A percentile compares a stretch with the other conserved stretches of the same genome.
phyloP scores from a whole-genome alignment of 1,139 yeast species.

The Geotrichum europaeum region DNA sequence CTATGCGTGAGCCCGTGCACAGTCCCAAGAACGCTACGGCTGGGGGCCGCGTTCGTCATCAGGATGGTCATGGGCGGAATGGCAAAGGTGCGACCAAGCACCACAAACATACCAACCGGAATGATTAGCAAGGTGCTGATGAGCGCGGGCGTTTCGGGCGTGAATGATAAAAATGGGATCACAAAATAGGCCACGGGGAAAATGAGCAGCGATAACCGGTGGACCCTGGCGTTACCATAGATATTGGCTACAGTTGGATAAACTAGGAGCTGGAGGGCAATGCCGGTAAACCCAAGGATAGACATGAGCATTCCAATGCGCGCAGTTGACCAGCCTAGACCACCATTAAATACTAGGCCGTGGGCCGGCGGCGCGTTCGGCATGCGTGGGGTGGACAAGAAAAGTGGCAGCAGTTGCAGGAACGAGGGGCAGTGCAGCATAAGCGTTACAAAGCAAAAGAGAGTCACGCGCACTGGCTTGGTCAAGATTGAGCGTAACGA shows the following conservation, averaged over 20 bases:
- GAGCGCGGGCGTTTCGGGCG: constrained; percentile 39
- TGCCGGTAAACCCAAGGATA: constrained; percentile 50
- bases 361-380: constrained; percentile 35
- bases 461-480: constrained; percentile 27
- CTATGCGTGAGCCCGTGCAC: constrained; percentile 32
- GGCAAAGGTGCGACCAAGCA: constrained; percentile 30
- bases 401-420: constrained; percentile 55
- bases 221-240: constrained; percentile 44
- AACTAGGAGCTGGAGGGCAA: constrained; percentile 44
- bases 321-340: constrained; percentile 43
- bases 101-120: constrained; percentile 17
- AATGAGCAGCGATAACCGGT: constrained; percentile 39
- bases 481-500: constrained; percentile 24
- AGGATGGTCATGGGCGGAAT: constrained; percentile 32
- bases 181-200: constrained; percentile 47
- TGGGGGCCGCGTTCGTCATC: constrained; percentile 31
- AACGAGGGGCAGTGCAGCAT: constrained; percentile 49
- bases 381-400: constrained; percentile 47
- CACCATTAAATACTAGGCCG: constrained; percentile 40
- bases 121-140: constrained; percentile 8
- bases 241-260: constrained; percentile 52
- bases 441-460: constrained; percentile 28
- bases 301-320: constrained; percentile 52
- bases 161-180: constrained; percentile 49
- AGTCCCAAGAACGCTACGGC: constrained; percentile 27